Percentiles rank a stretch among this genome's conserved stretches.
phyloP scores from a whole-genome alignment of 306 rosid genomes.

The Corylus americana region DNA sequence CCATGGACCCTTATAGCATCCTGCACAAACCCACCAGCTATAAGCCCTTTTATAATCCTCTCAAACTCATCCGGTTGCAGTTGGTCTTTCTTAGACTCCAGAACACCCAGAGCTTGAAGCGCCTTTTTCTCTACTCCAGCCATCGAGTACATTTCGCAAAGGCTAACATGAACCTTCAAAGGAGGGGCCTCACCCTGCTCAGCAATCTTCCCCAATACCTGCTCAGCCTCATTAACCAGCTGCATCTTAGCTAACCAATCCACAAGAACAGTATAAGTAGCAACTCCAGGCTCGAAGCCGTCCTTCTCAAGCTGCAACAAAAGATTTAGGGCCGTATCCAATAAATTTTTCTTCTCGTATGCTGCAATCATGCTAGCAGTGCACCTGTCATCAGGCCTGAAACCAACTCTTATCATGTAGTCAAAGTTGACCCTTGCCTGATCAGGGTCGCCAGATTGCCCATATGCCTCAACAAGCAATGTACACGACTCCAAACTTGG shows the following conservation, averaged over 20 bases:
- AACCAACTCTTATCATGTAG: constrained; percentile 56
- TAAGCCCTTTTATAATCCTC: constrained; percentile 57
- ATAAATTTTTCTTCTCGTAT: constrained; percentile 56
- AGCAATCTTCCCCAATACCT: constrained; percentile 62
- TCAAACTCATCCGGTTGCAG: constrained; percentile 53
- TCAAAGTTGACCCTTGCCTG: constrained; percentile 67
- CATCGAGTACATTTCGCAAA: constrained; percentile 78
- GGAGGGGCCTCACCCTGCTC: constrained; percentile 75
- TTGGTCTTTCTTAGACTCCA: constrained; percentile 71
- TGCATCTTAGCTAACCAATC: constrained; percentile 83
- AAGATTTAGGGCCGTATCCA: constrained; percentile 72
- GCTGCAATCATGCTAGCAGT: constrained; percentile 79
- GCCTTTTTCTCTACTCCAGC: constrained; percentile 76
- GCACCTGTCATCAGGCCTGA: constrained; percentile 75
- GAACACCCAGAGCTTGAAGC: constrained; percentile 66
- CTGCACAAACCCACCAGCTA: constrained; percentile 58
- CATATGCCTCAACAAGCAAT: constrained; percentile 65
- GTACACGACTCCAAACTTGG: constrained; percentile 58
- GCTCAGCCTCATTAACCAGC: constrained; percentile 83
- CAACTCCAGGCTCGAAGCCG: constrained; percentile 83
- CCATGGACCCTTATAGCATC: constrained; percentile 56
- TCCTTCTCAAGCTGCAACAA: constrained; percentile 65
- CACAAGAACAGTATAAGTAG: constrained; percentile 73
- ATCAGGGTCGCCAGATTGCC: constrained; percentile 44
- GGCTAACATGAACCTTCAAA: constrained; percentile 69